Percentiles rank a stretch among this genome's conserved stretches.
phyloP scores from a whole-genome alignment of 257 asterid genomes.

The Fraxinus americana region DNA sequence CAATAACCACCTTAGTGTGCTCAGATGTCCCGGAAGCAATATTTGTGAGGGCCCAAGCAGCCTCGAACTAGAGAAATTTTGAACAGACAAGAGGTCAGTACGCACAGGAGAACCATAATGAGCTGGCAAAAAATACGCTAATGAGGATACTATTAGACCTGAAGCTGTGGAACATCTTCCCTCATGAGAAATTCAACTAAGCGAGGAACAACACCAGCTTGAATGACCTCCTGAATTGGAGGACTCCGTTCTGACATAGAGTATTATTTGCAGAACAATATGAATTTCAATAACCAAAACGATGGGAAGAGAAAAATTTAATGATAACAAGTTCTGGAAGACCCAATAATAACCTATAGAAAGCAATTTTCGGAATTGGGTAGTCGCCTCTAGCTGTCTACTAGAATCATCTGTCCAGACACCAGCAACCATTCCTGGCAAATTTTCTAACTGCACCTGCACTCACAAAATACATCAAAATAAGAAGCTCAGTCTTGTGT shows the following conservation, averaged over 20 bases:
- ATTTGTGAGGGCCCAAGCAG: conserved; percentile 96
- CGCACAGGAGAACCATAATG: background rate
- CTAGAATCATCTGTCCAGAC: conserved; percentile 58
- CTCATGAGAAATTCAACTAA: conserved; percentile 72
- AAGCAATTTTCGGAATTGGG: conserved; percentile 73
- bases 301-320: background rate
- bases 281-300: conserved; percentile 7
- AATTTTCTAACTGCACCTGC: conserved; percentile 62
- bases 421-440: conserved; percentile 70
- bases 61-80: conserved; percentile 64
- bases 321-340: background rate
- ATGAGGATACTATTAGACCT: conserved; percentile 37
- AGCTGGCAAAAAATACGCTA: background rate
- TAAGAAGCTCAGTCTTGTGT: too few species aligned
- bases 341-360: conserved; percentile 45
- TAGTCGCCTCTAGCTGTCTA: conserved; percentile 71
- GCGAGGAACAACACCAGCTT: conserved; percentile 85
- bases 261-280: background rate
- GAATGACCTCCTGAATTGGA: conserved; percentile 80
- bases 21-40: conserved; percentile 93
- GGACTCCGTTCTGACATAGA: conserved; percentile 67
- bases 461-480: too few species aligned
- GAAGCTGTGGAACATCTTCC: conserved; percentile 86
- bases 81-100: background rate
- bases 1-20: conserved; percentile 79